Evolutionary conservation across 352 stramenopile species (phyloP).

Genomic region (Globisporangium alternatum): DNA sequence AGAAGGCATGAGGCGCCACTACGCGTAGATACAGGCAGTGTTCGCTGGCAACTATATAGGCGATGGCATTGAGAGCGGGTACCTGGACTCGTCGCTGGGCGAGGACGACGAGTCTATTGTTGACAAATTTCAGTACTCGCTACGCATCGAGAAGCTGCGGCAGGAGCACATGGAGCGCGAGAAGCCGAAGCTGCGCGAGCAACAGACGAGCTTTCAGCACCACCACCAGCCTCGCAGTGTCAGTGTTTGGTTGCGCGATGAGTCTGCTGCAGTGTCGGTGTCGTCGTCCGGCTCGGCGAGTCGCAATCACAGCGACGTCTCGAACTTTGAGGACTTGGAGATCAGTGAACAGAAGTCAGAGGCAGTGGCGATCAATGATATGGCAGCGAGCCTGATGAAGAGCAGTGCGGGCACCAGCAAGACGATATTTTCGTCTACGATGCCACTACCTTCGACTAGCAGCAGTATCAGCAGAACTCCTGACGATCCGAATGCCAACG

Average conservation of each 20-base stretch:
- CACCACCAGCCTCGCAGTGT: slow-evolving; percentile 17
- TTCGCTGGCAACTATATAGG: slow-evolving; percentile 20
- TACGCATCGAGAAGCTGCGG: slow-evolving; percentile 52
- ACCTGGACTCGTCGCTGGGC: slow-evolving; percentile 17
- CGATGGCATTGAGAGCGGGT: slow-evolving; percentile 24
- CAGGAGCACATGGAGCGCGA: slow-evolving; percentile 66
- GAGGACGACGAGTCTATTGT: slow-evolving; percentile 40
- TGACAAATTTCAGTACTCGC: slow-evolving; percentile 45
- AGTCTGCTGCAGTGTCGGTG: slow-evolving; percentile 24
- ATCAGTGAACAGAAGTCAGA: slow-evolving; percentile 13
- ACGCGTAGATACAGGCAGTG: slow-evolving; percentile 22
- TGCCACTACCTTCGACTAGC: background rate
- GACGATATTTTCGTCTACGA: background rate
- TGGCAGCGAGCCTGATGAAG: background rate
- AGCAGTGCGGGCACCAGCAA: background rate
- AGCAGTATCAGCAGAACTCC: background rate
- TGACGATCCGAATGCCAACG: background rate
- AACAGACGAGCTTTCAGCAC: background rate
- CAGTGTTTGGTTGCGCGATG: slow-evolving; percentile 40
- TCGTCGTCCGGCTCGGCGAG: background rate
- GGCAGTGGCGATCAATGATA: background rate
- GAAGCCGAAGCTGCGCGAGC: slow-evolving; percentile 39
- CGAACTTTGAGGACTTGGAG: slow-evolving; percentile 46
- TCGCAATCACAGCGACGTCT: slow-evolving; percentile 15
- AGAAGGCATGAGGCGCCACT: slow-evolving; percentile 45